These are phyloP conservation scores for Nakazawaea ishiwadae DNA, from an alignment of 805 yeast species.

Conservation along the genomic window DNA sequence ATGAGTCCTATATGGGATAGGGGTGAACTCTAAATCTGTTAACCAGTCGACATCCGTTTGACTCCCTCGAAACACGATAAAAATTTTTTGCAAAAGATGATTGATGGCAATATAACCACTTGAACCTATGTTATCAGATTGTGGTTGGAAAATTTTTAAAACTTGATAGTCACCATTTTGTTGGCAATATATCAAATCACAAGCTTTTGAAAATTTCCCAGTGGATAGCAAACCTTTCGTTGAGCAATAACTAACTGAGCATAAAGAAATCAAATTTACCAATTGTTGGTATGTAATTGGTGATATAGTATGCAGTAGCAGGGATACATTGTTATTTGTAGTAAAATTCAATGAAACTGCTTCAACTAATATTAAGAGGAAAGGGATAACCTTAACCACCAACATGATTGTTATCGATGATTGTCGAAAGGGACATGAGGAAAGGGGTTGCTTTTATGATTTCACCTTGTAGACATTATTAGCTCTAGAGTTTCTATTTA, in stretches of 20 bases:
- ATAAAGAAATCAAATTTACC: not conserved
- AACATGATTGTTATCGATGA: too few relatives aligned
- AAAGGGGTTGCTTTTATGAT: too few relatives aligned
- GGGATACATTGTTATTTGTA: too few relatives aligned
- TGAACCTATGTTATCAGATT: constrained; percentile 28
- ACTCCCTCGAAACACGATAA: constrained; percentile 61
- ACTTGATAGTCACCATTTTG: constrained; percentile 25
- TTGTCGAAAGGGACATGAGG: too few relatives aligned
- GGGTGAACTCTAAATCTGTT: constrained; percentile 47
- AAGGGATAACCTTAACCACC: too few relatives aligned
- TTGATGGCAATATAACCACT: constrained; percentile 51
- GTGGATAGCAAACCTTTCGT: not conserved
- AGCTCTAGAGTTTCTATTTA: too few relatives aligned
- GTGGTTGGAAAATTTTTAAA: constrained; percentile 31
- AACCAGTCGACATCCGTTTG: constrained; percentile 57
- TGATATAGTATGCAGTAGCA: too few relatives aligned
- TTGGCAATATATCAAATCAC: not conserved
- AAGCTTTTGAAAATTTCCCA: not conserved
- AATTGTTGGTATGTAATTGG: not conserved
- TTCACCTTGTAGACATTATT: too few relatives aligned
- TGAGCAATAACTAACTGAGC: constrained; percentile 5
- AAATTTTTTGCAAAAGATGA: constrained; percentile 34
- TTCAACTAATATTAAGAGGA: too few relatives aligned
- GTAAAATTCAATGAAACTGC: too few relatives aligned
- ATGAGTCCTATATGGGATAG: constrained; percentile 43